These are phyloP conservation scores for Mycena crocata DNA, from an alignment of 768 basidiomycete species.

Conservation along the genomic window DNA sequence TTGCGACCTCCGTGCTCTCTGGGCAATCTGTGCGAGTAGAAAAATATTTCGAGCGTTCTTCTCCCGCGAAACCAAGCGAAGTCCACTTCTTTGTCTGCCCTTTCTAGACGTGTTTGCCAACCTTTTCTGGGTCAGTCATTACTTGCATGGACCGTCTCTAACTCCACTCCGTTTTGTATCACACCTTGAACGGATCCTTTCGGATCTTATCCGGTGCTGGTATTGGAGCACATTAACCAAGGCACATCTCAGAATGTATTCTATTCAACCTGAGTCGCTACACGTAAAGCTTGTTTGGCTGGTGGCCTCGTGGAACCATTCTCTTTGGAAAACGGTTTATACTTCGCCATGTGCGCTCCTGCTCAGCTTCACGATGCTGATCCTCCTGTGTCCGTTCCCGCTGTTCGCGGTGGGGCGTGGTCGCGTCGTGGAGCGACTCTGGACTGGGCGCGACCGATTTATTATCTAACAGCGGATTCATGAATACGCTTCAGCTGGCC, in stretches of 20 bases:
- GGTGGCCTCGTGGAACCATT: background rate
- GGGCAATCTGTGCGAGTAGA: no score
- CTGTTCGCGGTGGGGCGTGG: background rate
- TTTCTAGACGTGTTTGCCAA: background rate
- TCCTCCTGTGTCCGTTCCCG: background rate
- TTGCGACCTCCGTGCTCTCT: no score
- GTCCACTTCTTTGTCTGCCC: no score
- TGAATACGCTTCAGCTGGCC: background rate
- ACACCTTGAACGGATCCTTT: background rate
- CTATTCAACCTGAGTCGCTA: background rate
- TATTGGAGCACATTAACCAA: background rate
- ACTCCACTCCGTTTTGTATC: background rate
- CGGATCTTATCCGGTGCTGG: background rate
- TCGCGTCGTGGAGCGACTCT: background rate
- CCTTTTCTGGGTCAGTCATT: background rate
- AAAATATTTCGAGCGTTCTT: no score
- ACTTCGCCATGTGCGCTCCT: background rate
- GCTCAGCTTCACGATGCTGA: background rate
- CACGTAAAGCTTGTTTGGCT: slow-evolving; percentile 5
- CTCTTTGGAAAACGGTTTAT: background rate
- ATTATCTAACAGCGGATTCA: background rate
- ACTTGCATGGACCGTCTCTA: background rate
- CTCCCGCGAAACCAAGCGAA: background rate
- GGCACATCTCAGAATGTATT: background rate
- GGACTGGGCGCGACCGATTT: background rate